phyloP scores from a whole-genome alignment of 495 filamentous ascomycete species.

The Podospora didyma region DNA sequence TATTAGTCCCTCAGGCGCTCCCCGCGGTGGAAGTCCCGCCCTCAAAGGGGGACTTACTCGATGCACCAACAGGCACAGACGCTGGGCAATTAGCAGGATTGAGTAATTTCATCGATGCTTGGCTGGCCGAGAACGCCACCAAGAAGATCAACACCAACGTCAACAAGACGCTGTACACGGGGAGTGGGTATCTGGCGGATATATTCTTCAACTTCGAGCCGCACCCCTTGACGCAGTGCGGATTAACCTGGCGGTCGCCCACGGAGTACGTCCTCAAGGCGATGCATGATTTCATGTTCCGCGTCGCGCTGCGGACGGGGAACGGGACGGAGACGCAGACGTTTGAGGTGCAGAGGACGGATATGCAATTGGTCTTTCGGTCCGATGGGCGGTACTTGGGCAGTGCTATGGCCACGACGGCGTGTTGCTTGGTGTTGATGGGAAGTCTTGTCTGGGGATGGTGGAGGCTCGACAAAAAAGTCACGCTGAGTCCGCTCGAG shows the following conservation, averaged over 20 bases:
- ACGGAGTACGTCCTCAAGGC: slow-evolving; percentile 3
- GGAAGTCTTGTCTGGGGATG: slow-evolving; percentile 1
- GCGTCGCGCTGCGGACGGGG: not conserved
- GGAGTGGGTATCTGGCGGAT: slow-evolving; percentile 1
- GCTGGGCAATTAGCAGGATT: not conserved
- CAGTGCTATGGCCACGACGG: not conserved
- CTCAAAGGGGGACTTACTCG: not conserved
- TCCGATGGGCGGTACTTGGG: not conserved
- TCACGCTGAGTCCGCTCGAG: slow-evolving; percentile 9
- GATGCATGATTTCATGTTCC: slow-evolving; percentile 6
- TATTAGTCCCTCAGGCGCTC: not conserved
- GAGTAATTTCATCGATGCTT: not conserved
- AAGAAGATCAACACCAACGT: too few species aligned
- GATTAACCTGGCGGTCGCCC: not conserved
- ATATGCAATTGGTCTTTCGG: not conserved
- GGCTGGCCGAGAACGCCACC: not conserved
- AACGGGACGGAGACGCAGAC: not conserved
- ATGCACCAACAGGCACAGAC: not conserved
- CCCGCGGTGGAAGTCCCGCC: too few species aligned
- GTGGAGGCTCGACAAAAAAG: not conserved
- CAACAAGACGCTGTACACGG: not conserved
- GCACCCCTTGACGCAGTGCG: not conserved
- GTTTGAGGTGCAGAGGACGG: not conserved
- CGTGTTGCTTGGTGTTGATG: not conserved
- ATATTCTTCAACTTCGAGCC: not conserved